Base-by-base conservation (phyloP, 768 basidiomycete genomes). In the Tephrocybe sp. region DNA sequence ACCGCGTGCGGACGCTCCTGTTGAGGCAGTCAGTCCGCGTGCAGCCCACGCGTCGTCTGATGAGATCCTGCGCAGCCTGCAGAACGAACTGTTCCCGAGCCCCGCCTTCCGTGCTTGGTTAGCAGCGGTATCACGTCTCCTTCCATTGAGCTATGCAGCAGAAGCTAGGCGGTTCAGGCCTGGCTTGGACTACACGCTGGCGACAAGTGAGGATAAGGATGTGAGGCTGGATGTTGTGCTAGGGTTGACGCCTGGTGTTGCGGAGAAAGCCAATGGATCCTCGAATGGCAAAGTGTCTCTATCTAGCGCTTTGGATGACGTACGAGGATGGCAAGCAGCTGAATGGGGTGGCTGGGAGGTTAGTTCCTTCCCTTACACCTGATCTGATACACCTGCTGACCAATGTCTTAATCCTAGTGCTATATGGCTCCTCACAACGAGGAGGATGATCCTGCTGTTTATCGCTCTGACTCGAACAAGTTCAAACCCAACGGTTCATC, bases 281-380 rank as follows among this genome's bases (percentile, higher is more conserved):
- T 50, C 66, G 59, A 63, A 50, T 58, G 66, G 42, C 24, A 57
- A 69, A 63, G 49, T 30, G 14, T 44, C 68, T 51, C 14, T 55
- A 24, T 64, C 60, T 2, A 60, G 67, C 57, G 59, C 65, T 55
- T 55, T 55, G 46, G 68, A 62, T 32, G 64, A 71, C 37, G 60
- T 63, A 23, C 65, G 63, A 24, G 83, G 82, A 12, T 90, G 90
- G 90, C 76, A 81, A 62, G 75, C 75, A 14, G 86, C 87, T 10
- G 84, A 84, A 56, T 91, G 85, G 83, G 96, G 96, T 41, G 96
- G 91, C 15, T 98, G 95, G 94, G 94, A 98, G 80, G 91, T 90
- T 52, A 41, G 78, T 64, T 33, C 48, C 40, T 51, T 49, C 54
- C 33, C 46, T 54, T 38, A 32, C 47, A 32, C 51, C 39, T 17